Percentiles rank a stretch among this genome's conserved stretches.
These are phyloP conservation scores for Rubroshorea leprosula DNA, from an alignment of 345 rosid species.

Conservation along the genomic window DNA sequence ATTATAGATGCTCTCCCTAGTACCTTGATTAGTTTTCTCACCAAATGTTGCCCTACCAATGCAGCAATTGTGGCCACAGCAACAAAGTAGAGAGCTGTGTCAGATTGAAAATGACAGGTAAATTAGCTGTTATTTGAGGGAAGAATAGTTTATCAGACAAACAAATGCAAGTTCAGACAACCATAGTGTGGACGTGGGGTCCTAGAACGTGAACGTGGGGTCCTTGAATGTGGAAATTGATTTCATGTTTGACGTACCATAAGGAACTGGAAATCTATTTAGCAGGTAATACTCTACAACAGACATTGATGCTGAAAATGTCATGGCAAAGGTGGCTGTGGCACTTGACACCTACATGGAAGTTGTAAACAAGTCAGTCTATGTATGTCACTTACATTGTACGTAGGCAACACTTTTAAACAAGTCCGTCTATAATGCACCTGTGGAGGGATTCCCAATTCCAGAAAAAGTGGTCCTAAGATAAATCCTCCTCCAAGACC, in stretches of 20 bases:
- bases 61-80: constrained; percentile 33
- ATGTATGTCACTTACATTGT: no score
- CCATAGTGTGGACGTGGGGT: no score
- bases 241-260: constrained; percentile 24
- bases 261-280: constrained; percentile 44
- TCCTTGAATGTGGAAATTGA: no score
- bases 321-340: constrained; percentile 44
- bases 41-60: constrained; percentile 28
- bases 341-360: constrained; percentile 40
- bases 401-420: no score
- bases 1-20: constrained; percentile 35
- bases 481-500: constrained; percentile 50
- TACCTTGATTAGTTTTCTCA: constrained; percentile 21
- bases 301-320: constrained; percentile 47
- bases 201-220: no score
- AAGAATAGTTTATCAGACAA: not conserved
- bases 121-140: not conserved
- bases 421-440: constrained; percentile 11
- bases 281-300: constrained; percentile 42
- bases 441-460: constrained; percentile 51
- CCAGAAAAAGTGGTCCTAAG: constrained; percentile 43
- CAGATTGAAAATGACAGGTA: not conserved
- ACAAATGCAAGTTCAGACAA: no score
- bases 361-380: no score
- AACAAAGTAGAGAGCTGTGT: constrained; percentile 29